phyloP scores from a whole-genome alignment of 2,329 filamentous ascomycete genomes.

The Pezicula rhizophila region DNA sequence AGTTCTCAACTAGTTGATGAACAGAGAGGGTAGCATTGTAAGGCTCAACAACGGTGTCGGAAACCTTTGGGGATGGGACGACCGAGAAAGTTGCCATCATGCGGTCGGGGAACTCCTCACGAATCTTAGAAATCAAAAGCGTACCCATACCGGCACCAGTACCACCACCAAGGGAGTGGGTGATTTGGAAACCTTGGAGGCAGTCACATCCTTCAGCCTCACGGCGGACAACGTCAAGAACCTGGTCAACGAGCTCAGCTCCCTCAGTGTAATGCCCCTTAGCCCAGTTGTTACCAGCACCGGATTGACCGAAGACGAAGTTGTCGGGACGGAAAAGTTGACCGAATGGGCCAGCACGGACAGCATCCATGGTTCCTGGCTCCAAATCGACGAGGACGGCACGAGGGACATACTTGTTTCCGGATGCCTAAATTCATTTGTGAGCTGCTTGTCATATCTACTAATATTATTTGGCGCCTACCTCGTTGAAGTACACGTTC shows the following conservation, averaged over 20 bases:
- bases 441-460: not conserved
- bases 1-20: constrained; percentile 99
- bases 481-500: constrained; percentile 99
- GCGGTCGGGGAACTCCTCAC: constrained; percentile 98
- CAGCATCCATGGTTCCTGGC: constrained; percentile 99
- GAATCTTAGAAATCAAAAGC: constrained; percentile 99
- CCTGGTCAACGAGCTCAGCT: constrained; percentile 96
- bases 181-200: constrained; percentile 99
- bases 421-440: constrained; percentile 62
- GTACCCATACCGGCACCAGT: constrained; percentile 99
- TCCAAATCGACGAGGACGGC: constrained; percentile 99
- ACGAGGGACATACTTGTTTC: constrained; percentile 99
- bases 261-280: constrained; percentile 99
- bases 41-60: constrained; percentile 98
- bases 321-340: constrained; percentile 99
- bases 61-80: constrained; percentile 97
- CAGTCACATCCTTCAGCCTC: constrained; percentile 99
- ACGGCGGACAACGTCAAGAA: constrained; percentile 95
- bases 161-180: constrained; percentile 99
- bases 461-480: constrained; percentile 27
- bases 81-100: constrained; percentile 99
- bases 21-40: constrained; percentile 99
- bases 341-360: constrained; percentile 95
- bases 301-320: constrained; percentile 99
- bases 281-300: constrained; percentile 99